A percentile compares a stretch with the other conserved stretches of the same genome.
Evolutionary conservation across 23 red algal species (phyloP).

Genomic region (Cyanidium caldarium): DNA sequence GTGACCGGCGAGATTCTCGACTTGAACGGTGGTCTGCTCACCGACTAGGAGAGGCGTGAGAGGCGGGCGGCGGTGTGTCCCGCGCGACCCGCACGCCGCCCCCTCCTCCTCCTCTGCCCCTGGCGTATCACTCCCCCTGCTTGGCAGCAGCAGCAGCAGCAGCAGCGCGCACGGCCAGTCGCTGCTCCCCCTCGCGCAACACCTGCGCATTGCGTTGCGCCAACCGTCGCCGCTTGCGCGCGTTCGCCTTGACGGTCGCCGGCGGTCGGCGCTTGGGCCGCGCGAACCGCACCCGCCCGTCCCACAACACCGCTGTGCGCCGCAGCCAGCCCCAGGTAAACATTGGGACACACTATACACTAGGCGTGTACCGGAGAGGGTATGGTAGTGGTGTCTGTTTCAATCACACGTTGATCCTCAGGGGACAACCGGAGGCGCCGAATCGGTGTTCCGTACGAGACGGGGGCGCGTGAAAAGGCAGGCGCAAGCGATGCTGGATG

Average conservation of each 20-base stretch:
- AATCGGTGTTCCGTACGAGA: too few species aligned
- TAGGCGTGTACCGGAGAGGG: too few species aligned
- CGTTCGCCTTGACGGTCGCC: background rate
- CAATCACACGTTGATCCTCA: too few species aligned
- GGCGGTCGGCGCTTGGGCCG: background rate
- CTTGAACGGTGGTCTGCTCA: slow-evolving; percentile 23
- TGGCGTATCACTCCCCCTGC: too few species aligned
- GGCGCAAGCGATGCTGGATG: too few species aligned
- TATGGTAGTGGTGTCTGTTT: too few species aligned
- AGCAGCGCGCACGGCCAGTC: background rate
- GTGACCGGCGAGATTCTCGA: slow-evolving; percentile 90
- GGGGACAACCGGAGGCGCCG: too few species aligned
- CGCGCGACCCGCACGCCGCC: too few species aligned
- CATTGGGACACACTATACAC: too few species aligned
- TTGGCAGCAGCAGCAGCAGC: background rate
- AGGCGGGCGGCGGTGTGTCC: too few species aligned
- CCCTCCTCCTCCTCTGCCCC: too few species aligned
- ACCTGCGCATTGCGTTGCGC: background rate
- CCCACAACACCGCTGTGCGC: background rate
- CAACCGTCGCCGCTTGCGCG: background rate
- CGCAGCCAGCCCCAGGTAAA: background rate
- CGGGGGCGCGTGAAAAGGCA: too few species aligned
- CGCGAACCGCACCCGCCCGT: background rate
- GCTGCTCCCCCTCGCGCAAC: background rate
- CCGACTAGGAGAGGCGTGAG: slow-evolving; percentile 10